Evolutionary conservation across 2,329 filamentous ascomycete species (phyloP).

Genomic region (Aspergillus tamarii): DNA sequence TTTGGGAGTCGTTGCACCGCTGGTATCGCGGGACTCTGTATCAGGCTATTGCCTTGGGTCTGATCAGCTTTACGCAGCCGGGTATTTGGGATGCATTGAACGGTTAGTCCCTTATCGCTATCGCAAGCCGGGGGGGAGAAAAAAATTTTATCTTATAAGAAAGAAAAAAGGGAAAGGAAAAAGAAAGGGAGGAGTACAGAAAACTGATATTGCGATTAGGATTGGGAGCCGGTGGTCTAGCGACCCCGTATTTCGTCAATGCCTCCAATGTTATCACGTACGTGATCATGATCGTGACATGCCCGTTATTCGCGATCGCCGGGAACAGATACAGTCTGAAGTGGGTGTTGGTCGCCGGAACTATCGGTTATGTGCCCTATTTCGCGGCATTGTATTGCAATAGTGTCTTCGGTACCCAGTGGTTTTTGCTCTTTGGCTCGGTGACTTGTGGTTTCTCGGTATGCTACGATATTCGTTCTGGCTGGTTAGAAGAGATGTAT

Average conservation of each 20-base stretch:
- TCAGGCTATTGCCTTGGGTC: neutral
- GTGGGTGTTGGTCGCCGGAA: conserved; percentile 44
- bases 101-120: neutral
- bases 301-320: conserved; percentile 44
- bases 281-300: conserved; percentile 53
- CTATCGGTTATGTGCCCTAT: conserved; percentile 50
- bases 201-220: neutral
- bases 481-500: neutral
- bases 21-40: conserved; percentile 9
- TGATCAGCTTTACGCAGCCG: conserved; percentile 8
- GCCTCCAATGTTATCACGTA: conserved; percentile 49
- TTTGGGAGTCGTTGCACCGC: conserved; percentile 5
- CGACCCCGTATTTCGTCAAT: conserved; percentile 37
- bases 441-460: conserved; percentile 6
- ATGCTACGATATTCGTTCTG: neutral
- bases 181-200: neutral
- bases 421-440: neutral
- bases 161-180: neutral
- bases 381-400: conserved; percentile 45
- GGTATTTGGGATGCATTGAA: conserved; percentile 8
- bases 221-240: neutral
- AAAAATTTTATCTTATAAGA: neutral
- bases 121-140: no score
- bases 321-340: conserved; percentile 45
- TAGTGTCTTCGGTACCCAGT: neutral